Base-by-base conservation (phyloP, 1,284 basidiomycete genomes). In the Vanrija pseudolonga region DNA sequence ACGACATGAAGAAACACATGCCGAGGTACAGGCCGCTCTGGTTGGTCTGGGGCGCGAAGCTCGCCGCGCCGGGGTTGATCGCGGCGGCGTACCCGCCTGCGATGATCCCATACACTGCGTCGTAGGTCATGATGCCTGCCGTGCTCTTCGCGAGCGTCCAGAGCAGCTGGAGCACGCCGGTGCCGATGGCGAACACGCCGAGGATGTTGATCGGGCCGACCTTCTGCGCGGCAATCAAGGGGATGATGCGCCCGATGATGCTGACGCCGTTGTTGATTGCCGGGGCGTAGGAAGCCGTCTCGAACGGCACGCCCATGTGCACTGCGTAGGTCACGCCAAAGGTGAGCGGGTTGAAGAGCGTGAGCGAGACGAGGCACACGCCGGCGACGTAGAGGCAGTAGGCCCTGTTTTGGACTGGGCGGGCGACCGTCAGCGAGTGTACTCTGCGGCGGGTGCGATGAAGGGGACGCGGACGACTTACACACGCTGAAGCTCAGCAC, bases 161-260 rank as follows among this genome's bases (percentile, higher is more conserved):
- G 47, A 55, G 36, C 52, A 68, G 60, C 37, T 66, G 59, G 60
- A 70, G 64, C 47, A 62, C 48, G 4, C 64, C 67, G 18, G 63
- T 61, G 9, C 60, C 43, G 26, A 53, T 4, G 1, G 56, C 59
- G 32, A 62, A 66, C 0, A 59, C 49, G 17, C 55, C 48, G 22
- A 71, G 56, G 22, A 69, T 53, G 60, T 71, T 74, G 61, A 74
- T 68, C 2, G 63, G 63, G 0, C 71, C 72, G 4, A 62, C 40
- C 12, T 55, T 50, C 38, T 64, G 63, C 2, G 69, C 72, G 26
- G 63, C 53, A 46, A 69, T 59, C 18, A 66, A 61, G 0, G 72
- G 72, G 6, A 63, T 45, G 45, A 72, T 60, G 9, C 72, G 66
- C 7, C 71, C 71, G 42, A 73, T 46, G 38, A 67, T 54, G 3